Evolutionary conservation across 108 stramenopile species (phyloP).

Genomic region (Nannochloropsis gaditana): DNA sequence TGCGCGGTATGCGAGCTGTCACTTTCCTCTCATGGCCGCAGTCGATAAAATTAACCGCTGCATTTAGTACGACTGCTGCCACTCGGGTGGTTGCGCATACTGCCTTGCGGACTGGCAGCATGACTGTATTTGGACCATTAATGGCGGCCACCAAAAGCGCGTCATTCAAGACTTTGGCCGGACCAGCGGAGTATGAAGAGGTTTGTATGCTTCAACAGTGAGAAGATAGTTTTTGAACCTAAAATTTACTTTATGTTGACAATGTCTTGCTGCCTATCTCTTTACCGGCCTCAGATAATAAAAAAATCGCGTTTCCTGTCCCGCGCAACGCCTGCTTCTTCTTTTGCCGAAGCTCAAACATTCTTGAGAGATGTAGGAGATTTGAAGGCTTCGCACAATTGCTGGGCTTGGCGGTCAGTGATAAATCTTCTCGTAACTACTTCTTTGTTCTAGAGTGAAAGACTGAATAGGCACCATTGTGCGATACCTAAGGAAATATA

Average conservation of each 20-base stretch:
- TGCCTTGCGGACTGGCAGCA: too few species aligned
- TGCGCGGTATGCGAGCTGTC: too few species aligned
- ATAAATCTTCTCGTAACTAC: background rate
- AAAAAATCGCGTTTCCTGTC: slow-evolving; percentile 47
- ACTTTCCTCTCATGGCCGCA: too few species aligned
- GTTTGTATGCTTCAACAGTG: background rate
- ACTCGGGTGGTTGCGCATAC: too few species aligned
- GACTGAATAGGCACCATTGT: too few species aligned
- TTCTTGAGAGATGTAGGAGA: slow-evolving; percentile 34
- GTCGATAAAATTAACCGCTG: too few species aligned
- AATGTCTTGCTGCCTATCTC: background rate
- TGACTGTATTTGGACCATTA: too few species aligned
- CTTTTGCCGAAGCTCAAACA: slow-evolving; percentile 43
- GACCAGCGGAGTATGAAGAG: background rate
- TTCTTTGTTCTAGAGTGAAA: too few species aligned
- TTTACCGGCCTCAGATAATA: slow-evolving; percentile 19
- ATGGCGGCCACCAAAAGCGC: background rate
- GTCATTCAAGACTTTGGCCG: background rate
- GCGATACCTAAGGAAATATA: too few species aligned
- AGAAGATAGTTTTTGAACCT: too few species aligned
- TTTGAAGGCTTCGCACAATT: slow-evolving; percentile 50
- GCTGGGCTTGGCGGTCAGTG: slow-evolving; percentile 50
- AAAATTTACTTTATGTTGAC: background rate
- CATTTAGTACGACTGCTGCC: too few species aligned
- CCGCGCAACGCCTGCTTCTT: slow-evolving; percentile 30